These are phyloP conservation scores for Pichia phayaonensis DNA, from an alignment of 805 yeast genomes.

Conservation along the genomic window DNA sequence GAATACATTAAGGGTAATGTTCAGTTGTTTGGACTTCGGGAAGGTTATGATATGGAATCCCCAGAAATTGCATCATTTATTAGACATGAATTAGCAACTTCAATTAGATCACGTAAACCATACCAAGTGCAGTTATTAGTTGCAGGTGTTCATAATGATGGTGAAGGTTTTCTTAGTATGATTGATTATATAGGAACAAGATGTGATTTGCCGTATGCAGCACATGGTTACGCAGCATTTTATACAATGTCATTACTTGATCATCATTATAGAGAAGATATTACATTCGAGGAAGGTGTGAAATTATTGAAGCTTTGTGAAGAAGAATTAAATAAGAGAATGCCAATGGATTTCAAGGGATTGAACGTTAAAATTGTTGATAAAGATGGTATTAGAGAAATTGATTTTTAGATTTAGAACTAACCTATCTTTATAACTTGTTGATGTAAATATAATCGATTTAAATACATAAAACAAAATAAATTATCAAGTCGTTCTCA, in stretches of 20 bases:
- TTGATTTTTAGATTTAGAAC: constrained; percentile 9
- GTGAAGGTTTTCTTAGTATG: constrained; percentile 65
- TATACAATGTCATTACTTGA: constrained; percentile 86
- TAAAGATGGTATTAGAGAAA: constrained; percentile 28
- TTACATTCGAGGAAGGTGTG: constrained; percentile 72
- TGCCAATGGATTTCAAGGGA: constrained; percentile 95
- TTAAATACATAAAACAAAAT: no score
- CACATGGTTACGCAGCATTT: constrained; percentile 98
- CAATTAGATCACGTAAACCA: constrained; percentile 90
- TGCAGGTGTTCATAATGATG: constrained; percentile 63
- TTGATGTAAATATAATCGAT: not conserved
- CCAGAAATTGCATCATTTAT: constrained; percentile 83
- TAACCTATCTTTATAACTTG: not conserved
- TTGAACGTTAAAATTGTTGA: constrained; percentile 29
- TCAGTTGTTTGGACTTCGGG: constrained; percentile 80
- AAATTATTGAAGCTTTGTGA: constrained; percentile 65
- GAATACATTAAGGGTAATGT: constrained; percentile 91
- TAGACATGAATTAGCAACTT: constrained; percentile 79
- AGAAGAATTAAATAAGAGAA: constrained; percentile 70
- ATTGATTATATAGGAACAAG: constrained; percentile 92
- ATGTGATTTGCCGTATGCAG: constrained; percentile 89
- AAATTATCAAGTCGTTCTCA: no score
- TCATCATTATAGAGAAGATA: constrained; percentile 75
- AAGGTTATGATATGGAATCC: constrained; percentile 73
- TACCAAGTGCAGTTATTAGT: constrained; percentile 88